Evolutionary conservation across 139 green algal species (phyloP).

Genomic region (Picochlorum sp.): DNA sequence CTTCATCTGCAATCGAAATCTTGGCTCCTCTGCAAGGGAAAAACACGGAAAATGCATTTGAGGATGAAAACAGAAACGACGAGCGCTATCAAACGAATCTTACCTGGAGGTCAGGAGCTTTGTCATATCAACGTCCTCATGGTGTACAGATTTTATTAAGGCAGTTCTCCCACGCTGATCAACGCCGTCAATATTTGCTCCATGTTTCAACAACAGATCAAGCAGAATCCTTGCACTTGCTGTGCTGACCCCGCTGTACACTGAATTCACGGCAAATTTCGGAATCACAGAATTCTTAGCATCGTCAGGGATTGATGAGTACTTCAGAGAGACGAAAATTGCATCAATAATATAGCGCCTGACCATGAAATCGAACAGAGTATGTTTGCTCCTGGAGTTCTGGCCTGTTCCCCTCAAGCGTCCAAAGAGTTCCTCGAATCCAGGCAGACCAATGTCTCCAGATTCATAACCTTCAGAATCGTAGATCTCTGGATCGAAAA

Average conservation of each 20-base stretch:
- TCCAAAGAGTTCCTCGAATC: neutral
- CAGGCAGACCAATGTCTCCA: neutral
- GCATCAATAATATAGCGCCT: neutral
- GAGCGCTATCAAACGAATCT: no score
- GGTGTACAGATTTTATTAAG: neutral
- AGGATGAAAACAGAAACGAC: no score
- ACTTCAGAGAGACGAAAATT: neutral
- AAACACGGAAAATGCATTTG: no score
- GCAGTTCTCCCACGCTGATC: neutral
- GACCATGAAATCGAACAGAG: neutral
- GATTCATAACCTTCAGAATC: neutral
- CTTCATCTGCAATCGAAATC: slow-evolving; percentile 1
- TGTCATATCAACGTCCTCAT: neutral
- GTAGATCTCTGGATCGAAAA: neutral
- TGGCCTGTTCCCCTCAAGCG: neutral
- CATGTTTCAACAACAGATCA: neutral
- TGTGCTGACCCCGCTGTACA: neutral
- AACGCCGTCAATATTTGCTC: neutral
- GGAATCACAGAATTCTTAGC: neutral
- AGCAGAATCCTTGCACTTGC: slow-evolving; percentile 2
- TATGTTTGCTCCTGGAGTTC: neutral
- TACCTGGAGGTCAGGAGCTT: neutral
- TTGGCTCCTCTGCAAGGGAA: neutral
- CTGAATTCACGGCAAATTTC: neutral
- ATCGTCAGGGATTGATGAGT: neutral